Evolutionary conservation across 768 basidiomycete genomes (phyloP), one percentile per base, ranked within the genome.

Genomic region (Tricholoma matsutake): DNA sequence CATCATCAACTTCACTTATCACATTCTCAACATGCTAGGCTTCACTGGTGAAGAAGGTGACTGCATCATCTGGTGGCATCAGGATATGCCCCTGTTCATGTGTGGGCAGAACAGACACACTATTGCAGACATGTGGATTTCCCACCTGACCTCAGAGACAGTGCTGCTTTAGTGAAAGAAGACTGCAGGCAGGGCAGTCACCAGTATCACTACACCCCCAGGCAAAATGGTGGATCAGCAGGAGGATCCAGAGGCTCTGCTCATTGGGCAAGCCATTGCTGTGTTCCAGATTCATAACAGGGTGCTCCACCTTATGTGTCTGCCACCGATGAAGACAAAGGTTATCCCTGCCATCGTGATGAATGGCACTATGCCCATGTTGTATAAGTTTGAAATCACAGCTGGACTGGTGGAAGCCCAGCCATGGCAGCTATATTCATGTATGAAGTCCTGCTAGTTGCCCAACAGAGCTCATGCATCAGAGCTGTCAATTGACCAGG

Each of bases 81-180:
- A 65, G 2, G 64, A 67, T 29, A 51, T 67, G 6, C 66, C 66
- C 57, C 63, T 67, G n/a, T 67, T 65, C 59, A 65, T 64, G 64
- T 62, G 64, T n/a, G 66, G 63, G 20, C 64, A 63, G 31, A 64
- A 61, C 31, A 54, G 61, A 25, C 59, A 65, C 51, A 60, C 63
- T n/a, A n/a, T n/a, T n/a, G n/a, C n/a, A n/a, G n/a, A n/a, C n/a
- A n/a, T 58, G 8, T 64, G 64, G 11, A 61, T 65, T 20, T 62
- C 63, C n/a, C 41, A 59, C 18, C 57, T 63, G 29, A 35, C 8
- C 54, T 35, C 47, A 2, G 29, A 53, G 11, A 51, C 56, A 1
- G 54, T 65, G 20, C 66, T 67, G 14, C 61, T 67, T 53, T 67
- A n/a, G 60, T 58, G 0, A 67, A 67, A 53, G 65, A 25, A 13